These are phyloP conservation scores for Arachis stenosperma DNA, from an alignment of 306 rosid genomes.

Conservation along the genomic window DNA sequence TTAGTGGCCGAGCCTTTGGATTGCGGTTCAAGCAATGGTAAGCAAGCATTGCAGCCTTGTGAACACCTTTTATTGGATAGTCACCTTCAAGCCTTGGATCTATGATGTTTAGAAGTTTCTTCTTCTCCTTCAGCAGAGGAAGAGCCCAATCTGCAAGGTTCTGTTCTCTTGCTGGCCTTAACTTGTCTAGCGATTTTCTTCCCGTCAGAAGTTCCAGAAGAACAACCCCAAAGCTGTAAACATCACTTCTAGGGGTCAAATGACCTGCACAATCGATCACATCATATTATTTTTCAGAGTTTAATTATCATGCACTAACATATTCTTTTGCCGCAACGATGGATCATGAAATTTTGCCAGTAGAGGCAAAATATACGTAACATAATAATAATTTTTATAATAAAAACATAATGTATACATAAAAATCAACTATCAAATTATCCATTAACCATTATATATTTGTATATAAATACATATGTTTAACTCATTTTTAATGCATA, in stretches of 20 bases:
- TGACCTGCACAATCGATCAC: conserved; percentile 68
- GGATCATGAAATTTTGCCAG: no score
- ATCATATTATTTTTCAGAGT: not conserved
- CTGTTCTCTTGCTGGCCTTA: conserved; percentile 83
- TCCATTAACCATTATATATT: no score
- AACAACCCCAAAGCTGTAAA: conserved; percentile 94
- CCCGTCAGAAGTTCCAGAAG: conserved; percentile 88
- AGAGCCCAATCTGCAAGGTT: conserved; percentile 95
- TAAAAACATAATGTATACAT: no score
- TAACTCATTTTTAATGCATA: no score
- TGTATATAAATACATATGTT: no score
- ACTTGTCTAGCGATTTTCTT: conserved; percentile 87
- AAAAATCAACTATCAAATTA: no score
- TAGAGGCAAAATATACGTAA: no score
- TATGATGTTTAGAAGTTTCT: conserved; percentile 66
- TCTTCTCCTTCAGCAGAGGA: conserved; percentile 92
- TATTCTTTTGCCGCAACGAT: no score
- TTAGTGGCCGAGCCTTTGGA: conserved; percentile 97
- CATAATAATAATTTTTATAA: no score
- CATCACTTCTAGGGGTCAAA: conserved; percentile 90
- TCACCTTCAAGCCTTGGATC: conserved; percentile 88
- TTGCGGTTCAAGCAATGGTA: conserved; percentile 92
- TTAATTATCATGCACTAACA: no score
- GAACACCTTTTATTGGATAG: conserved; percentile 78
- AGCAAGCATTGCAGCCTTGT: conserved; percentile 89